These are phyloP conservation scores for Colletotrichum tamarilloi DNA, from an alignment of 2,329 filamentous ascomycete species.

Conservation along the genomic window DNA sequence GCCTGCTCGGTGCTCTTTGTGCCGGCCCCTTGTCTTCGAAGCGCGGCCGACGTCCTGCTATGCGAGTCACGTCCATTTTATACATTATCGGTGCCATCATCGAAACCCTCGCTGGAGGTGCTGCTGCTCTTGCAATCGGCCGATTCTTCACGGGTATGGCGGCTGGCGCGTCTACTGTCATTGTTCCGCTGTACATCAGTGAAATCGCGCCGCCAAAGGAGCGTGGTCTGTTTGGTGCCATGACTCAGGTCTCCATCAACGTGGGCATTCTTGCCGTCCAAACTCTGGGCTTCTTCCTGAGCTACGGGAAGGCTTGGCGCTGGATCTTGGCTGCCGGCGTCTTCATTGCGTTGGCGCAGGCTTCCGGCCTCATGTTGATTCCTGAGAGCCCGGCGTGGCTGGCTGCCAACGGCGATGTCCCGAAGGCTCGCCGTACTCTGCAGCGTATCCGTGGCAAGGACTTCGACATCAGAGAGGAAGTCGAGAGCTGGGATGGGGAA, in stretches of 20 bases:
- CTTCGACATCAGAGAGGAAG: constrained; percentile 79
- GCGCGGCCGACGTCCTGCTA: constrained; percentile 79
- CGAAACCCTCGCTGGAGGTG: constrained; percentile 77
- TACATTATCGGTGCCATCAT: constrained; percentile 81
- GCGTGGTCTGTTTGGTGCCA: constrained; percentile 82
- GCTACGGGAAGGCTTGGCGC: constrained; percentile 83
- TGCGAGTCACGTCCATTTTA: constrained; percentile 81
- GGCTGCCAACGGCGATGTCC: constrained; percentile 72
- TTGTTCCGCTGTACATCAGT: constrained; percentile 94
- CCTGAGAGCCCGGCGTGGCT: constrained; percentile 92
- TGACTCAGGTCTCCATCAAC: constrained; percentile 96
- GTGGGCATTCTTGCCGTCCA: constrained; percentile 88
- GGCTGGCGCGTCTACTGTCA: constrained; percentile 89
- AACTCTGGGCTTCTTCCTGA: constrained; percentile 87
- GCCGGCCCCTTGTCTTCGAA: constrained; percentile 83
- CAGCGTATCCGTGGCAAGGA: constrained; percentile 79
- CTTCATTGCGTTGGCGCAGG: constrained; percentile 74
- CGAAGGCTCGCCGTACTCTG: constrained; percentile 73
- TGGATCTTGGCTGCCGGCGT: constrained; percentile 82
- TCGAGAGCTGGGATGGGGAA: constrained; percentile 67
- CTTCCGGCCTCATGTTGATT: constrained; percentile 77
- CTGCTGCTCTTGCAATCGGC: constrained; percentile 76
- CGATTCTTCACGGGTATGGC: constrained; percentile 85
- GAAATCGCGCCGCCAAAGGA: constrained; percentile 83
- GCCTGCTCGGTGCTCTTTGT: constrained; percentile 82